phyloP scores from a whole-genome alignment of 306 rosid genomes.

The Vachellia pachyceras region DNA sequence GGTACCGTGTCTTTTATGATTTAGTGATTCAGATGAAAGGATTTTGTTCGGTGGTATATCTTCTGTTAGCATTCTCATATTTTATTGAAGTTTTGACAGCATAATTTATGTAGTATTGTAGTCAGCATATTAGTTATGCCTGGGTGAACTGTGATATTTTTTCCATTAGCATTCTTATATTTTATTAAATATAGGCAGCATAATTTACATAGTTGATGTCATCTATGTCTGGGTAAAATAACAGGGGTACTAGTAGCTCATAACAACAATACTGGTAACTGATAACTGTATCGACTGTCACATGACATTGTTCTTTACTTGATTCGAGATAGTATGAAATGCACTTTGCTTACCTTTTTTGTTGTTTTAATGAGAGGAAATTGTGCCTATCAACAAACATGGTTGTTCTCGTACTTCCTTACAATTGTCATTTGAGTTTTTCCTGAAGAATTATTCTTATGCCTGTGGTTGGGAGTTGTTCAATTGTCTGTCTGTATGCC shows the following conservation, averaged over 20 bases:
- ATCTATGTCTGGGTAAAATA: neutral
- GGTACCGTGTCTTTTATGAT: slow-evolving; percentile 50
- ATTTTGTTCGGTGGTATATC: neutral
- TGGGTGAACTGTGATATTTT: slow-evolving; percentile 3
- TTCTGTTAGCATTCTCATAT: slow-evolving; percentile 27
- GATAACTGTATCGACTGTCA: neutral
- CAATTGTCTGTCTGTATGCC: slow-evolving; percentile 17
- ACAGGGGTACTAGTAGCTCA: neutral
- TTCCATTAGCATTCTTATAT: slow-evolving; percentile 25
- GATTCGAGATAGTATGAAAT: slow-evolving; percentile 1
- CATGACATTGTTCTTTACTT: neutral
- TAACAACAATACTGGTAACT: neutral
- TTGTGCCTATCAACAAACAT: slow-evolving; percentile 6
- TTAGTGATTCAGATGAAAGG: slow-evolving; percentile 5
- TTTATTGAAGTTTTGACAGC: slow-evolving; percentile 5
- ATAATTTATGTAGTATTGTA: neutral
- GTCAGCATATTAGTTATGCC: neutral
- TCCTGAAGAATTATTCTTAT: slow-evolving; percentile 12
- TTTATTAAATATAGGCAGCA: slow-evolving; percentile 28
- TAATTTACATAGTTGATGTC: neutral
- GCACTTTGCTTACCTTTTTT: slow-evolving; percentile 1
- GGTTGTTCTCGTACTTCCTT: slow-evolving; percentile 11
- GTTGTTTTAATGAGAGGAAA: neutral
- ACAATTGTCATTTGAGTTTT: slow-evolving; percentile 6
- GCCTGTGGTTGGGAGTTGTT: slow-evolving; percentile 1